Base-by-base conservation (phyloP, 1,139 yeast species). In the Hyphopichia khmerensis region DNA sequence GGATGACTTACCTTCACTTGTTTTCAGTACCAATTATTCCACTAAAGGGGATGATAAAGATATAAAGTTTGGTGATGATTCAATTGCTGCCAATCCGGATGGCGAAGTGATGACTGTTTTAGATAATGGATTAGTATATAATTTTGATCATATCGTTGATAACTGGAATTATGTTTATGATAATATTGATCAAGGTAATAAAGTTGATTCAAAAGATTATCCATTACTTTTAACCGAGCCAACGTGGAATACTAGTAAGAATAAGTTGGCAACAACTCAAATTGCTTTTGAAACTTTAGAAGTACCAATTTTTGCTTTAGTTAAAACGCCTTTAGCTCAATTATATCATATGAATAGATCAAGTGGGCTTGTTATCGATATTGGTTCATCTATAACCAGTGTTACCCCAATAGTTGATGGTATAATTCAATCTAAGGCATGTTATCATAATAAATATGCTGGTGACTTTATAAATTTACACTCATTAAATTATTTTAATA, bases 321-420 rank as follows among this genome's bases (percentile, higher is more conserved):
- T 83, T n/a, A 80, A 84, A 55, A 78, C 82, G 37, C 91, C 91
- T 4, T 61, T 86, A 45, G 83, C 87, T 26, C 82, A 84, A 41
- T 76, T 87, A 16, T 82, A 83, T 55, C 82, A 87, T 29, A 72
- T 82, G 52, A 89, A 90, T 3, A 79, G 79, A 53, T 72, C 83
- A 17, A 79, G 83, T 11, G 86, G 88, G 5, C 67, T 86, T 45
- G 85, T 85, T 17, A 74, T 86, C 31, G 91, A 86, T 54, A 60
- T 86, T 36, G 93, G 91, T 2, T 72, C 84, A 2, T 68, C 81
- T 18, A 75, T 77, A 3, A 72, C 82, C 19, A 73, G 80, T 38
- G 82, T 85, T 6, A 84, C 90, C 0, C 91, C 93, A 13, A 74
- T 86, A 27, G 68, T 81, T 48, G 90, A 85, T 55, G 95, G 93